Evolutionary conservation across 2,329 filamentous ascomycete genomes (phyloP), one percentile per base, ranked within the genome.

Genomic region (Aspergillus clavatus): DNA sequence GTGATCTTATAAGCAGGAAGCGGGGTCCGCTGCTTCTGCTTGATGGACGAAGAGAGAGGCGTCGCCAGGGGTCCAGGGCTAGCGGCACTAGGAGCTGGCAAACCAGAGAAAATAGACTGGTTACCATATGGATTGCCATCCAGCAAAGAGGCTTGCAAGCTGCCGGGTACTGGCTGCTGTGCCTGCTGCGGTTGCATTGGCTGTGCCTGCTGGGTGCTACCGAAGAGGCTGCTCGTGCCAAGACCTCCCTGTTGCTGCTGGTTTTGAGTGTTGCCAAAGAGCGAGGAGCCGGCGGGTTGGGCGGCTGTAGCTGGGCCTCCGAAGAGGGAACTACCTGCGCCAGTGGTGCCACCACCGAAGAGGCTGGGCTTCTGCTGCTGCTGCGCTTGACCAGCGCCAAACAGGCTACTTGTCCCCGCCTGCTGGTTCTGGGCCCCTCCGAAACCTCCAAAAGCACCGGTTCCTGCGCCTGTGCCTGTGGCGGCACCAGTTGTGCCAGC

Each of bases 41-140:
- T 91, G 66, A 82, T 84, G 43, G 76, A 80, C 52, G 83, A 84
- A 7, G 84, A 86, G 10, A 97, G 76, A 0, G 94, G 93, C 0
- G 91, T 97, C 7, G 91, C 93, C 53, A 98, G 77, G 3, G 94
- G 93, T 2, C 93, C 93, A 3, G 89, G 87, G 58, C 89, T 79
- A 41, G 89, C 66, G 67, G 77, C 43, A 74, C 71, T 71, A 70
- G 87, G 70, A 61, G 82, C 62, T 63, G 77, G 55, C 12, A 96
- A 72, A 42, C 83, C 85, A 24, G 83, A 81, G 67, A 97, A 97
- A 16, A 98, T 78, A 1, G 89, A 88, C 37, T 87, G 81, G 42
- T 87, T 89, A 31, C 93, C 93, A 61, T 95, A 98, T 0, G 94
- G 91, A 42, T 87, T 89, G n/a, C 83, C 77, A 53, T 91, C 89